A percentile compares a stretch with the other conserved stretches of the same genome.
These are phyloP conservation scores for Nakaseomyces sp. DNA, from an alignment of 1,139 yeast species.

Conservation along the genomic window DNA sequence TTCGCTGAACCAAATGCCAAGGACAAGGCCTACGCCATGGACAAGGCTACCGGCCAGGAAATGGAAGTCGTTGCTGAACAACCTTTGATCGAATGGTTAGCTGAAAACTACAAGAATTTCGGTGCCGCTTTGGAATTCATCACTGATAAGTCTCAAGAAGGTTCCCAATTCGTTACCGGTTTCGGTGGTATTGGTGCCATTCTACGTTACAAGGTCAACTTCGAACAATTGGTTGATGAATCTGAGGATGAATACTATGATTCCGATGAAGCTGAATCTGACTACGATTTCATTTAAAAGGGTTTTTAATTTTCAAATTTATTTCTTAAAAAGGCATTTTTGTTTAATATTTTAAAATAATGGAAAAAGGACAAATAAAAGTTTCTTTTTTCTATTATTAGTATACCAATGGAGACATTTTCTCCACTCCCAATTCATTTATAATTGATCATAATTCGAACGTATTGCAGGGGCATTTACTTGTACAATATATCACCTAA, in stretches of 20 bases:
- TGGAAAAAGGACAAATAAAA: neutral
- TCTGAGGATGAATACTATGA: conserved; percentile 85
- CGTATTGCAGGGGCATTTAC: neutral
- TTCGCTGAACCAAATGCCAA: conserved; percentile 58
- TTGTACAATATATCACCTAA: conserved; percentile 1
- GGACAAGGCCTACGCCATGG: conserved; percentile 69
- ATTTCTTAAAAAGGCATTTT: conserved; percentile 2
- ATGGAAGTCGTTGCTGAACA: conserved; percentile 80
- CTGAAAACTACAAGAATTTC: conserved; percentile 85
- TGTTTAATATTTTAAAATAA: neutral
- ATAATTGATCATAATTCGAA: conserved; percentile 7
- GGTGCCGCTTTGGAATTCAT: conserved; percentile 96
- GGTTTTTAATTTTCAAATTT: neutral
- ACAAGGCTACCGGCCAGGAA: conserved; percentile 80
- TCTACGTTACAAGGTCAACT: conserved; percentile 91
- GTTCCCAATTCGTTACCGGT: conserved; percentile 95
- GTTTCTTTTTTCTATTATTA: too few relatives aligned
- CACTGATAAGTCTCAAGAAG: conserved; percentile 93
- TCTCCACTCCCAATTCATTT: conserved; percentile 6
- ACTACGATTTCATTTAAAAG: conserved; percentile 32
- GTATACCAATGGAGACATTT: neutral
- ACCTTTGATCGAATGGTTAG: conserved; percentile 90
- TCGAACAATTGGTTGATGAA: conserved; percentile 87
- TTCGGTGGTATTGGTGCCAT: conserved; percentile 98
- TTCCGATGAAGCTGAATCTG: conserved; percentile 56